Conservation (phyloP, 805 yeast species). For the Helenozyma rhizophorensis region DNA sequence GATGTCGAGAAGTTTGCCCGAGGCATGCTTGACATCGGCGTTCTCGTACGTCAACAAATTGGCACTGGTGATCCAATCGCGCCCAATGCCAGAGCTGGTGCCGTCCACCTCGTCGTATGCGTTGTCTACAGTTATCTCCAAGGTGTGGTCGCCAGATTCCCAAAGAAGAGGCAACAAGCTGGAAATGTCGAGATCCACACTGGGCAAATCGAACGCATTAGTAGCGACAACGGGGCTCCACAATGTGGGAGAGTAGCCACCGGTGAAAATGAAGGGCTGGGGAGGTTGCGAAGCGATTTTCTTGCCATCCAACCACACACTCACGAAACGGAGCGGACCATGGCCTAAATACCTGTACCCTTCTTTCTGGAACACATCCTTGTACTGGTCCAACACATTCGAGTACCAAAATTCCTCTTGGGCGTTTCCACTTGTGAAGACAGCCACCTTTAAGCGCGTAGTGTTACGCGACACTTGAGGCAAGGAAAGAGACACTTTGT, state of each 20-base stretch:
- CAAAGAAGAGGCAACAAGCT: conserved; percentile 68
- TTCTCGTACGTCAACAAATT: conserved; percentile 54
- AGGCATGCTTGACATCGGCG: conserved; percentile 29
- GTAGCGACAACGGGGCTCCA: conserved; percentile 80
- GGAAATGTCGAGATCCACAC: conserved; percentile 68
- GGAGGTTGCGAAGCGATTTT: conserved; percentile 64
- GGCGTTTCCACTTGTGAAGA: conserved; percentile 71
- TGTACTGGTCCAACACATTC: conserved; percentile 48
- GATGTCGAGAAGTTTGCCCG: conserved; percentile 33
- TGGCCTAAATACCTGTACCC: conserved; percentile 44
- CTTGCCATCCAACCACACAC: conserved; percentile 55
- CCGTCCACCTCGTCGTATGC: conserved; percentile 15
- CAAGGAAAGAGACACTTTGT: conserved; percentile 33
- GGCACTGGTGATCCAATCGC: conserved; percentile 61
- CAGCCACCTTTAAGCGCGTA: conserved; percentile 52
- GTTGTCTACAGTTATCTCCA: conserved; percentile 15
- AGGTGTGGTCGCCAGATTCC: conserved; percentile 32
- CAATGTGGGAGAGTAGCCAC: conserved; percentile 74
- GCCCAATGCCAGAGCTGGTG: conserved; percentile 28
- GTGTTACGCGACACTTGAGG: conserved; percentile 52
- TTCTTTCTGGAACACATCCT: conserved; percentile 30
- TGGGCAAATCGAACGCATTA: conserved; percentile 68
- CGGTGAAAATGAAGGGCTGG: conserved; percentile 71
- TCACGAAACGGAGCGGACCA: conserved; percentile 69
- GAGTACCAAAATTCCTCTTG: conserved; percentile 84